Conservation (phyloP, 139 green algal species). For the Zygnema cylindricum region DNA sequence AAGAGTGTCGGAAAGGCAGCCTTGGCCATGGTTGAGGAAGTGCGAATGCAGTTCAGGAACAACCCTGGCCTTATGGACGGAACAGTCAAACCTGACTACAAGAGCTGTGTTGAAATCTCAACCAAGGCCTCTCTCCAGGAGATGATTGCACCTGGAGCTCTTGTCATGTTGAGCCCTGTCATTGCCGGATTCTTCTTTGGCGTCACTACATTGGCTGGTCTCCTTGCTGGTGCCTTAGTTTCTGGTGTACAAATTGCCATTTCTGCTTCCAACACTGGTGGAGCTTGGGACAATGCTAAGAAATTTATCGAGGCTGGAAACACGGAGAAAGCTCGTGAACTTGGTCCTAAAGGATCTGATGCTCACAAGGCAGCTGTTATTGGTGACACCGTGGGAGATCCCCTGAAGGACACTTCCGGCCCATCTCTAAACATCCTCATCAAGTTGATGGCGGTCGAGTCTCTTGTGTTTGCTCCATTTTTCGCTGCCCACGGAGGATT, state of each 20-base stretch:
- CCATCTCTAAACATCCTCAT: constrained; percentile 99
- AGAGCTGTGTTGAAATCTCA: constrained; percentile 69
- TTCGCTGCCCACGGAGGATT: constrained; percentile 58
- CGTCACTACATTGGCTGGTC: constrained; percentile 69
- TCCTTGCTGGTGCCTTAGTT: constrained; percentile 65
- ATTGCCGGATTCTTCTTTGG: constrained; percentile 72
- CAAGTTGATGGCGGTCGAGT: constrained; percentile 99
- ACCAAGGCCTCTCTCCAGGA: constrained; percentile 69
- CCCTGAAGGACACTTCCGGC: constrained; percentile 92
- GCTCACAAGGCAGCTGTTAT: constrained; percentile 97
- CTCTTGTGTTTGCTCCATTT: constrained; percentile 63
- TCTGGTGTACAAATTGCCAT: constrained; percentile 75
- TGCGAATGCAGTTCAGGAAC: constrained; percentile 71
- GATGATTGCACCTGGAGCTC: constrained; percentile 74
- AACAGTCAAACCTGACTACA: constrained; percentile 70
- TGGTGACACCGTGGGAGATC: constrained; percentile 95
- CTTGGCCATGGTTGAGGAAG: constrained; percentile 70
- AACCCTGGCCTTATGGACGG: constrained; percentile 73
- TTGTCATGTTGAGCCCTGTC: constrained; percentile 66
- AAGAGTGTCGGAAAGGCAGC: constrained; percentile 70
- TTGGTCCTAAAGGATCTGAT: constrained; percentile 96
- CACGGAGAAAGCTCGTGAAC: constrained; percentile 82
- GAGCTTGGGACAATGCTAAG: constrained; percentile 99
- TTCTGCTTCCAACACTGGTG: constrained; percentile 69
- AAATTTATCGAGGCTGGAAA: constrained; percentile 87